Evolutionary conservation across 2,329 filamentous ascomycete genomes (phyloP).

Genomic region (Daldinia sp.): DNA sequence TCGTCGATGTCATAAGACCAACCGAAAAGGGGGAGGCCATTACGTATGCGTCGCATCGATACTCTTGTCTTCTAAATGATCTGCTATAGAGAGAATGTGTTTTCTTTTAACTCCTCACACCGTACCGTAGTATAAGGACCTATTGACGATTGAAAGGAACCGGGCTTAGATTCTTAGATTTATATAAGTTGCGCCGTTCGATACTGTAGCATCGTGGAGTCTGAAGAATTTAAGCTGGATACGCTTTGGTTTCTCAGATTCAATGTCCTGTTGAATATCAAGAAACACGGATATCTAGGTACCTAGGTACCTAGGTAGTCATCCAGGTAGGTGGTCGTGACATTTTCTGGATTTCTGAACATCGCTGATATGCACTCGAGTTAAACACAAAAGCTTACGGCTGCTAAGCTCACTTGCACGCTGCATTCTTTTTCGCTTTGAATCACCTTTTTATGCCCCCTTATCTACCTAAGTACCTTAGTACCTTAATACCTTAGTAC

Average conservation of each 20-base stretch:
- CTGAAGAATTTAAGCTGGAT: neutral
- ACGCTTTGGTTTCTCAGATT: neutral
- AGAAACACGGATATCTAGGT: neutral
- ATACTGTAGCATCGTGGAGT: neutral
- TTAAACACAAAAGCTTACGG: too few relatives aligned
- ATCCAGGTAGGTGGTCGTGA: too few relatives aligned
- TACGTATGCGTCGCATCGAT: neutral
- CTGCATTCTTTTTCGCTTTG: too few relatives aligned
- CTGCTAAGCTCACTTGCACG: too few relatives aligned
- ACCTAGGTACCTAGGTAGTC: neutral
- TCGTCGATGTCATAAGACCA: neutral
- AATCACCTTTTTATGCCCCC: too few relatives aligned
- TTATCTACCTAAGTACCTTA: too few relatives aligned
- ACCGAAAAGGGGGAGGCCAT: neutral
- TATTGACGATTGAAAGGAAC: neutral
- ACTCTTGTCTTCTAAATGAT: neutral
- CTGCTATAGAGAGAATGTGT: neutral
- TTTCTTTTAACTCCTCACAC: neutral
- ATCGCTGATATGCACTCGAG: too few relatives aligned
- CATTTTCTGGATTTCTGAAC: too few relatives aligned
- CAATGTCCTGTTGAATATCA: neutral
- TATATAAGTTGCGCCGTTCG: neutral
- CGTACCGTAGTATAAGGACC: too few relatives aligned
- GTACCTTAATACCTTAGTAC: too few relatives aligned
- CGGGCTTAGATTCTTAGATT: neutral